phyloP scores from a whole-genome alignment of 495 filamentous ascomycete genomes.

The Amorphotheca resinae region DNA sequence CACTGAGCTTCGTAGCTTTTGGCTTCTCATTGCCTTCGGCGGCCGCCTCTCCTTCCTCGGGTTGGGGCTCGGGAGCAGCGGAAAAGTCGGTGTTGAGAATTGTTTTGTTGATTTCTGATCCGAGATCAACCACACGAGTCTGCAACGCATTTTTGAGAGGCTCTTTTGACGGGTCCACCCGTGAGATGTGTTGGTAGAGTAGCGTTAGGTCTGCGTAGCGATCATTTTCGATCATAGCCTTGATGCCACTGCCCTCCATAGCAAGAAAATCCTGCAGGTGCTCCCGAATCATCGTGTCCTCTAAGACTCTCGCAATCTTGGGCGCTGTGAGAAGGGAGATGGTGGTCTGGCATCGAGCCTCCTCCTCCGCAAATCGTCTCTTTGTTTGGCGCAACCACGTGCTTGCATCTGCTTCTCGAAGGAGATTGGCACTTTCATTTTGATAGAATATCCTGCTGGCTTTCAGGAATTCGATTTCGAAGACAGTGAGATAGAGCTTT shows the following conservation, averaged over 20 bases:
- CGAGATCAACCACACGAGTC: constrained; percentile 64
- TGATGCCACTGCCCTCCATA: constrained; percentile 72
- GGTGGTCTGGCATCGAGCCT: constrained; percentile 66
- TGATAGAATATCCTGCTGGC: constrained; percentile 64
- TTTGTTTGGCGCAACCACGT: constrained; percentile 71
- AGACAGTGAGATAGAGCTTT: constrained; percentile 72
- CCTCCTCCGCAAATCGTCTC: constrained; percentile 66
- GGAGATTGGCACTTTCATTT: constrained; percentile 54
- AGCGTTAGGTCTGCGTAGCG: constrained; percentile 60
- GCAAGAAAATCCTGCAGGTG: constrained; percentile 72
- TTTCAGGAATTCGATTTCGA: constrained; percentile 66
- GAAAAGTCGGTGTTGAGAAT: constrained; percentile 25
- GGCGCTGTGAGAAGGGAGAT: constrained; percentile 53
- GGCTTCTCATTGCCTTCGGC: constrained; percentile 34
- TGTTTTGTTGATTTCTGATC: constrained; percentile 64
- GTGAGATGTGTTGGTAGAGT: constrained; percentile 62
- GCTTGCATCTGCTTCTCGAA: constrained; percentile 68
- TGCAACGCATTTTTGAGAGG: constrained; percentile 59
- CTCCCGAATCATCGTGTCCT: constrained; percentile 61
- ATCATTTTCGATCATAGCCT: constrained; percentile 86
- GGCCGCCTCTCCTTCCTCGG: constrained; percentile 22
- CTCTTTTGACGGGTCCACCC: constrained; percentile 65
- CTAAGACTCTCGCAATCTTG: constrained; percentile 69
- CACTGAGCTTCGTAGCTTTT: constrained; percentile 33
- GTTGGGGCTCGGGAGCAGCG: constrained; percentile 14